Conservation (phyloP, 306 rosid species). For the Prunus salicina region DNA sequence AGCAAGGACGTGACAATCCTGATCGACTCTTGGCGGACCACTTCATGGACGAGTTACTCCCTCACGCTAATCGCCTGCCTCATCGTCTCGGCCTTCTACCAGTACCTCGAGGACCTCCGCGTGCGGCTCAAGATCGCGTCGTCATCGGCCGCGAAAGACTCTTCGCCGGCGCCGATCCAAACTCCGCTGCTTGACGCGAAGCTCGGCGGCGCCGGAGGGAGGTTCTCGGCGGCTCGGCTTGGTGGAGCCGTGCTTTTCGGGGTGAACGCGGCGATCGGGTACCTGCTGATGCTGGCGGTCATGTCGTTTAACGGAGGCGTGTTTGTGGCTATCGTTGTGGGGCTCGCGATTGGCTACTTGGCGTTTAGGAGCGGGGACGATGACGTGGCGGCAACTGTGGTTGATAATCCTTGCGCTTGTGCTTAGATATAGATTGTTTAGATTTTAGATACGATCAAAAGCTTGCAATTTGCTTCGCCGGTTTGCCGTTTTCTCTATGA, state of each 20-base stretch:
- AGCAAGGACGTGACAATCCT: constrained; percentile 65
- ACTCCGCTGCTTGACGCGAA: constrained; percentile 45
- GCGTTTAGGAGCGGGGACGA: constrained; percentile 60
- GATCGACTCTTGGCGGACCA: constrained; percentile 69
- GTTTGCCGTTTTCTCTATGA: not conserved
- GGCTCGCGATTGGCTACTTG: constrained; percentile 71
- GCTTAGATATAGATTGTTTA: constrained; percentile 30
- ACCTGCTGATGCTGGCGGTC: constrained; percentile 76
- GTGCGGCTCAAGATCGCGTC: constrained; percentile 48
- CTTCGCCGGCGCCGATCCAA: constrained; percentile 43
- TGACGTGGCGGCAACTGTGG: constrained; percentile 26
- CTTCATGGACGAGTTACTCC: constrained; percentile 57
- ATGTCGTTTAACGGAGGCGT: constrained; percentile 96
- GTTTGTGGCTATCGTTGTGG: constrained; percentile 65
- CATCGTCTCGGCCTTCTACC: constrained; percentile 64
- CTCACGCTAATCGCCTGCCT: constrained; percentile 66
- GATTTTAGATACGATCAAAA: not conserved
- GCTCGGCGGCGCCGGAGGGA: constrained; percentile 15
- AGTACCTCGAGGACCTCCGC: constrained; percentile 68
- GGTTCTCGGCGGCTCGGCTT: constrained; percentile 28
- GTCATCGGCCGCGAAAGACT: constrained; percentile 21
- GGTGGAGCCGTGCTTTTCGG: constrained; percentile 67
- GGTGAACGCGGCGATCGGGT: constrained; percentile 82
- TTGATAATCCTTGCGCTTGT: constrained; percentile 82
- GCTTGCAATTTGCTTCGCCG: not conserved